These are phyloP conservation scores for Ganoderma resinaceum DNA, from an alignment of 1,284 basidiomycete genomes.

Conservation along the genomic window DNA sequence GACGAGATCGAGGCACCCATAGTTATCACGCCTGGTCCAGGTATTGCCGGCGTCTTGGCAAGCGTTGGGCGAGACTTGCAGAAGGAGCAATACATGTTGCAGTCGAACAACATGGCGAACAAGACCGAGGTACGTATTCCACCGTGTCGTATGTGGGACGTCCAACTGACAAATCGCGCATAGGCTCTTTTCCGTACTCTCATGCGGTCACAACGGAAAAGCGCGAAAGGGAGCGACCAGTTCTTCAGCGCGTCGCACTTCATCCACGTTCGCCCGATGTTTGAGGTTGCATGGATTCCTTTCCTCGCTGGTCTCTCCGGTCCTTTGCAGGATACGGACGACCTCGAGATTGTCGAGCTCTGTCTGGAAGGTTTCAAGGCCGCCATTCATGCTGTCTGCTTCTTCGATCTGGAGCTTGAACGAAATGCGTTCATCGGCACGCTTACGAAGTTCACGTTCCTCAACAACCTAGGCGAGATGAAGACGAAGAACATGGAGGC, in stretches of 20 bases:
- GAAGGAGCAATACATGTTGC: conserved; percentile 92
- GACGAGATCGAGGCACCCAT: conserved; percentile 82
- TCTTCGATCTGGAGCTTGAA: conserved; percentile 95
- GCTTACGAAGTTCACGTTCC: conserved; percentile 94
- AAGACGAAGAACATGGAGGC: conserved; percentile 99
- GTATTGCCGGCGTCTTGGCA: conserved; percentile 82
- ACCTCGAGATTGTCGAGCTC: conserved; percentile 89
- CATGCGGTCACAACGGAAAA: conserved; percentile 86
- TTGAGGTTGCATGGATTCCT: conserved; percentile 98
- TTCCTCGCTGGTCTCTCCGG: conserved; percentile 93
- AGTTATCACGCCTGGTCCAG: conserved; percentile 62
- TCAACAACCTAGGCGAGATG: conserved; percentile 98
- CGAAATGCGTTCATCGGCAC: conserved; percentile 98
- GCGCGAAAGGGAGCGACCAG: conserved; percentile 77
- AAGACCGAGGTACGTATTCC: conserved; percentile 82
- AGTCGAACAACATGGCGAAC: conserved; percentile 93
- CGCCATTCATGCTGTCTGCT: conserved; percentile 92
- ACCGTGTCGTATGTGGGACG: too few relatives aligned
- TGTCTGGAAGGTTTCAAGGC: conserved; percentile 94
- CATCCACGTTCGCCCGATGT: conserved; percentile 96
- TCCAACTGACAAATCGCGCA: neutral
- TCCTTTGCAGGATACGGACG: conserved; percentile 92
- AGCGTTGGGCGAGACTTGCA: conserved; percentile 93
- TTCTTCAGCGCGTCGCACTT: conserved; percentile 96
- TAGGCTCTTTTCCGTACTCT: conserved; percentile 90